These are phyloP conservation scores for Krasilnikovozyma curviuscula DNA, from an alignment of 768 basidiomycete species.

Conservation along the genomic window DNA sequence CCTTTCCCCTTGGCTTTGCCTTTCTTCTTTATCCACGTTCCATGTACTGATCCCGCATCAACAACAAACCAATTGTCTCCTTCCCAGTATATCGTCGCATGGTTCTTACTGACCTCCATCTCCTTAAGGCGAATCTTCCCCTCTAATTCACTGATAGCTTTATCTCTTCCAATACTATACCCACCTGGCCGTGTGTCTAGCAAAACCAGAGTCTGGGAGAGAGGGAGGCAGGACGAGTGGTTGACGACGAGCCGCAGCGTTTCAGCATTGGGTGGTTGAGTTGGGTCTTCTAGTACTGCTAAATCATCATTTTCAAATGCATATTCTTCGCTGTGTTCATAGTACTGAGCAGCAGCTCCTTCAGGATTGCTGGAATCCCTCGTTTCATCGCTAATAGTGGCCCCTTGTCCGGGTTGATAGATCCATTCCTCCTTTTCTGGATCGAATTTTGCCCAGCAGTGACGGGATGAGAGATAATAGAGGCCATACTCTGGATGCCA, in stretches of 20 bases:
- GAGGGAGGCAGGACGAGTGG: constrained; percentile 2
- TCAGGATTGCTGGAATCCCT: constrained; percentile 4
- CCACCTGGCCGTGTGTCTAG: constrained; percentile 8
- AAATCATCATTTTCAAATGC: neutral
- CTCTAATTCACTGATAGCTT: constrained; percentile 1
- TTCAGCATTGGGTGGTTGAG: neutral
- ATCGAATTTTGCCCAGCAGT: constrained; percentile 10
- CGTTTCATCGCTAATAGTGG: neutral
- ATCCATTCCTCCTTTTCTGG: constrained; percentile 2
- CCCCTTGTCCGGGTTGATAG: neutral
- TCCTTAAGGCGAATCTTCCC: constrained; percentile 7
- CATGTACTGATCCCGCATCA: constrained; percentile 7
- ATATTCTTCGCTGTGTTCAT: neutral
- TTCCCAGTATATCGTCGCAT: constrained; percentile 2
- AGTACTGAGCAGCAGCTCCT: neutral
- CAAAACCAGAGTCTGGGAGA: neutral
- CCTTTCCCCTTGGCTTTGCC: constrained; percentile 1
- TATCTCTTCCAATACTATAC: constrained; percentile 7
- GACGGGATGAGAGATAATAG: constrained; percentile 1
- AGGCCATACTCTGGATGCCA: constrained; percentile 2
- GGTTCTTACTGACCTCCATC: constrained; percentile 8
- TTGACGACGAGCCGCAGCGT: constrained; percentile 6
- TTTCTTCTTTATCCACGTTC: constrained; percentile 5
- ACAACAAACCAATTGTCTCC: constrained; percentile 7
- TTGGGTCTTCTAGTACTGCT: neutral